Evolutionary conservation across 371 early-diverging fungal genomes (phyloP).

Genomic region (Mortierella sp.): DNA sequence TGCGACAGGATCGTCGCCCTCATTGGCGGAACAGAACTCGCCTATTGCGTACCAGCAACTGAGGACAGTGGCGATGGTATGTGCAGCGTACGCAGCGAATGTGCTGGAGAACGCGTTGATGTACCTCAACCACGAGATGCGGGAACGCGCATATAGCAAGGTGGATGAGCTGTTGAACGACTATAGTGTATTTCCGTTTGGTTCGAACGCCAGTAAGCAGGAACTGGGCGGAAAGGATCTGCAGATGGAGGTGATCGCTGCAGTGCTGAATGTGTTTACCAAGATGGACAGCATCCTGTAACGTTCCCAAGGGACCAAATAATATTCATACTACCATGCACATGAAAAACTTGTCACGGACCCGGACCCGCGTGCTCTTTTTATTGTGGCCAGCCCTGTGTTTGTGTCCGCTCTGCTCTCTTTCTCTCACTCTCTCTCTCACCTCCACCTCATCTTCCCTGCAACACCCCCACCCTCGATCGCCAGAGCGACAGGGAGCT

Average conservation of each 20-base stretch:
- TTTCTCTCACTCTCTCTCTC: neutral
- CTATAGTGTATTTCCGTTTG: constrained; percentile 83
- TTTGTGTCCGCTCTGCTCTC: constrained; percentile 1
- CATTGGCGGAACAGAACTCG: constrained; percentile 54
- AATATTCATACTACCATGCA: too few species aligned
- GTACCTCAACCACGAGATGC: constrained; percentile 82
- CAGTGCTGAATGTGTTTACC: constrained; percentile 82
- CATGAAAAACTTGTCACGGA: too few species aligned
- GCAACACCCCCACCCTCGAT: neutral
- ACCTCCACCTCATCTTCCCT: neutral
- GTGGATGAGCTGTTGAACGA: constrained; percentile 92
- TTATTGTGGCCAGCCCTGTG: neutral
- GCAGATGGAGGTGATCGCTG: constrained; percentile 77
- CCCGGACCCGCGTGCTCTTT: too few species aligned
- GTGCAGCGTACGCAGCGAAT: constrained; percentile 95
- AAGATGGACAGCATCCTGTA: constrained; percentile 90
- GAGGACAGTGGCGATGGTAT: constrained; percentile 91
- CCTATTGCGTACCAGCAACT: constrained; percentile 59
- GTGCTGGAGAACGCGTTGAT: constrained; percentile 94
- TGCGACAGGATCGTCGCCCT: constrained; percentile 53
- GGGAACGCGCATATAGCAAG: constrained; percentile 88
- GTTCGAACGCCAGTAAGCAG: constrained; percentile 66
- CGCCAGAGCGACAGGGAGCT: neutral
- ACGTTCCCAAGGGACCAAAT: neutral
- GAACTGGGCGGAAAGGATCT: constrained; percentile 63